Base-by-base conservation (phyloP, 1,284 basidiomycete genomes). In the Heterobasidion irregulare region DNA sequence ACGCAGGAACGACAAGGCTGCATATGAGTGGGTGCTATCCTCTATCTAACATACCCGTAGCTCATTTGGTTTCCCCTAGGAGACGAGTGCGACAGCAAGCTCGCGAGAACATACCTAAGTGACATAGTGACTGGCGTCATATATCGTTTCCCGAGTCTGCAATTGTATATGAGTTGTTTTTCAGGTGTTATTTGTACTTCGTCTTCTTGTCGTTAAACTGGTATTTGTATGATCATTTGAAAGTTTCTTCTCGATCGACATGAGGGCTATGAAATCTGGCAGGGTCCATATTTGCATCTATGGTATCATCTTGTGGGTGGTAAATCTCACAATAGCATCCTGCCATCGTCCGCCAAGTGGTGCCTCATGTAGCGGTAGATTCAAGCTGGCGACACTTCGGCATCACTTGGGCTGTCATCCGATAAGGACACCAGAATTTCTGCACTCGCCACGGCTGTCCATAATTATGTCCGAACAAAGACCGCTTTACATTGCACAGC, bases 71-170 rank as follows among this genome's bases (percentile, higher is more conserved):
- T 19, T 35, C 45, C 52, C 16, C 32, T 61, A 92, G 88, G 69
- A 81, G 84, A 66, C 78, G 84, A 65, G 82, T 96, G 58, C 82
- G 81, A 64, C 78, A 82, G 57, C 93, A 96, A 70, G 93, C 93
- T 2, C 77, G 86, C 61, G 92, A 95, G 61, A 90, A 94, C 66
- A 73, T 86, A 63, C 87, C 89, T 7, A 92, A 92, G 75, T 93
- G 77, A 48, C 33, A 6, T n/a, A 16, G 19, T 18, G 34, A 8
- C 36, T 34, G 33, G 8, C 7, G 15, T 19, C 19, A 19, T 48
- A 19, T 19, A 12, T 41, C 38, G n/a, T 41, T 48, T 48, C 26
- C 47, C 6, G 4, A 26, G 26, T 19, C 15, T 48, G 38, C 38
- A n/a, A 41, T 41, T 41, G 47, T 48, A 48, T 32, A 13, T 26